Evolutionary conservation across 352 stramenopile species (phyloP).

Genomic region (Phytophthora cactorum): DNA sequence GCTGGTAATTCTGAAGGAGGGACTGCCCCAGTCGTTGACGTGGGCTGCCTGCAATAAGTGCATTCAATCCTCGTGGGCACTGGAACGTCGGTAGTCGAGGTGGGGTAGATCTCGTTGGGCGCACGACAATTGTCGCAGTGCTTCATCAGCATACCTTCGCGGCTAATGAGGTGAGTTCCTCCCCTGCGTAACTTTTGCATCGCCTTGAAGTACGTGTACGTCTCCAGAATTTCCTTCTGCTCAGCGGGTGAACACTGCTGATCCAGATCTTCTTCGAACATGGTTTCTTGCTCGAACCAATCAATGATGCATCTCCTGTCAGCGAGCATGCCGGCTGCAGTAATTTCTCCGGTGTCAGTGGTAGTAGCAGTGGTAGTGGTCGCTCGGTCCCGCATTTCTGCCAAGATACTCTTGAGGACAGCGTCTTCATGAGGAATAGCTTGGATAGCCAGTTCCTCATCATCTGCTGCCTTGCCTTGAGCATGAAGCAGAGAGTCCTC

Average conservation of each 20-base stretch:
- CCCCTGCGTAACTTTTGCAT: slow-evolving; percentile 49
- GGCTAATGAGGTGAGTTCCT: slow-evolving; percentile 44
- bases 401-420: slow-evolving; percentile 59
- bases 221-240: slow-evolving; percentile 78
- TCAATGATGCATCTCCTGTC: slow-evolving; percentile 68
- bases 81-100: slow-evolving; percentile 58
- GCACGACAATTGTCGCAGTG: slow-evolving; percentile 62
- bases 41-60: slow-evolving; percentile 60
- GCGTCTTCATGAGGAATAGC: slow-evolving; percentile 53
- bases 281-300: slow-evolving; percentile 90
- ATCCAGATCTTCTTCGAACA: slow-evolving; percentile 90
- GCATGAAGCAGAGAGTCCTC: slow-evolving; percentile 68
- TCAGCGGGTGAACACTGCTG: slow-evolving; percentile 74
- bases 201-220: slow-evolving; percentile 75
- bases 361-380: slow-evolving; percentile 1
- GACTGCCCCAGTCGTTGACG: slow-evolving; percentile 44
- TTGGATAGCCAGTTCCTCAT: slow-evolving; percentile 25
- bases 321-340: slow-evolving; percentile 17
- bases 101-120: slow-evolving; percentile 71
- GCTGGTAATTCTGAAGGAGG: slow-evolving; percentile 28
- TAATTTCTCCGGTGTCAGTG: slow-evolving; percentile 19
- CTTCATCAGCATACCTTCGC: slow-evolving; percentile 57
- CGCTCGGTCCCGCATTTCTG: slow-evolving; percentile 43
- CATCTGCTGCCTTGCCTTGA: slow-evolving; percentile 30
- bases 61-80: slow-evolving; percentile 74